Evolutionary conservation across 2,329 filamentous ascomycete species (phyloP).

Genomic region (Beauveria scarabaeidicola): DNA sequence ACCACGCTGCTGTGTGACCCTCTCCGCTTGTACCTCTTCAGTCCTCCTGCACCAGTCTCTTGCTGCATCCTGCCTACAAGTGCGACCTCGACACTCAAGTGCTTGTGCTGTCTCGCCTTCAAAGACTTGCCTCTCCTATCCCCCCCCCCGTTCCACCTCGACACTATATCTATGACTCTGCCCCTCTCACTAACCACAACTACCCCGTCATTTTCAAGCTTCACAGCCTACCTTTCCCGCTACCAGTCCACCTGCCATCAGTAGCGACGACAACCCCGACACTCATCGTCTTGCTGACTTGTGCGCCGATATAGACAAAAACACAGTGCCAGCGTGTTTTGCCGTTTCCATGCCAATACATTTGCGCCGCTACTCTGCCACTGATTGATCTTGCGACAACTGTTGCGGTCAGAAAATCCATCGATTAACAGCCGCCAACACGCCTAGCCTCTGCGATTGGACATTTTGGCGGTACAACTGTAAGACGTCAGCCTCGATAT

Average conservation of each 20-base stretch:
- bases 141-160: slow-evolving; percentile 6
- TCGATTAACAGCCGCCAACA: neutral
- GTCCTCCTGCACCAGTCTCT: neutral
- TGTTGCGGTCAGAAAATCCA: neutral
- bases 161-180: neutral
- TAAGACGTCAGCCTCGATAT: slow-evolving; percentile 1
- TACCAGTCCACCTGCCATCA: neutral
- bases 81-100: slow-evolving; percentile 4
- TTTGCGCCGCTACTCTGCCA: neutral
- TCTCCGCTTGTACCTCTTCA: neutral
- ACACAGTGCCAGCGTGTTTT: neutral
- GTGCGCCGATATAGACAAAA: neutral
- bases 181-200: neutral
- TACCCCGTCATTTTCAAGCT: neutral
- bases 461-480: neutral
- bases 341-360: neutral
- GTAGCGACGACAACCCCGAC: neutral
- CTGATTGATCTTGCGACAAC: neutral
- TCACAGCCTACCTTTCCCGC: neutral
- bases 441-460: neutral
- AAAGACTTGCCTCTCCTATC: slow-evolving; percentile 4
- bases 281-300: neutral
- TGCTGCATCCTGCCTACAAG: neutral
- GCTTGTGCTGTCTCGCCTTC: slow-evolving; percentile 3
- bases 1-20: slow-evolving; percentile 1